Conservation (phyloP, 768 basidiomycete genomes). For the Russula dissimulans region DNA sequence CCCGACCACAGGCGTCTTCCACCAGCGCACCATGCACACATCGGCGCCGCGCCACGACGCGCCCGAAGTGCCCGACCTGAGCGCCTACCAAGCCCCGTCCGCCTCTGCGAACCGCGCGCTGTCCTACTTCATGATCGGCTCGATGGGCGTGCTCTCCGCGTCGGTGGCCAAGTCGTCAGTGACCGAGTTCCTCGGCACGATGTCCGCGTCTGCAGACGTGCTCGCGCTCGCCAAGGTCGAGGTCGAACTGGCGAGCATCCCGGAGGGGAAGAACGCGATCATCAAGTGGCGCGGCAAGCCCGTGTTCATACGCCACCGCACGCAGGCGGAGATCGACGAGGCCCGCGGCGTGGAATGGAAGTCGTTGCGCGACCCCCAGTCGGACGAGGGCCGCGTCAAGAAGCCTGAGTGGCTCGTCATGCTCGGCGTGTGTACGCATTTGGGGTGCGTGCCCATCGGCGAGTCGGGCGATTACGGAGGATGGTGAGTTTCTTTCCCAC, state of each 20-base stretch:
- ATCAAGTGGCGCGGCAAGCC: constrained; percentile 99
- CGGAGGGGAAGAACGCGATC: constrained; percentile 95
- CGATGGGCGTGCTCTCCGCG: constrained; percentile 88
- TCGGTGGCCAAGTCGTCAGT: constrained; percentile 91
- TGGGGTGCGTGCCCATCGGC: constrained; percentile 98
- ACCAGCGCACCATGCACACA: constrained; percentile 71
- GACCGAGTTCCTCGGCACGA: constrained; percentile 88
- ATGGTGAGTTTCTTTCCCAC: constrained; percentile 50
- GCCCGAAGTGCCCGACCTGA: constrained; percentile 84
- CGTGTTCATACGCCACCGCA: constrained; percentile 97
- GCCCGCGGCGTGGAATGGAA: constrained; percentile 82
- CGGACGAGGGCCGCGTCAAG: constrained; percentile 82
- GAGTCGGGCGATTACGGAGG: constrained; percentile 96
- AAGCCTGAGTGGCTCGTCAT: constrained; percentile 95
- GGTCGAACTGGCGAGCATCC: constrained; percentile 80
- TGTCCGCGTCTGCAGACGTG: constrained; percentile 96
- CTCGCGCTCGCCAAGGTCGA: constrained; percentile 98
- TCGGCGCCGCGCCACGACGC: constrained; percentile 59
- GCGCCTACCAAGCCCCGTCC: constrained; percentile 65
- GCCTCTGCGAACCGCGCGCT: constrained; percentile 61
- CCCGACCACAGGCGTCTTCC: constrained; percentile 40
- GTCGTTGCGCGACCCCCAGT: constrained; percentile 81
- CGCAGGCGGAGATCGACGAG: constrained; percentile 83
- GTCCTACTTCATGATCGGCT: constrained; percentile 86
- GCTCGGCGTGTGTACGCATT: constrained; percentile 91